Evolutionary conservation across 2,329 filamentous ascomycete species (phyloP).

Genomic region (Ascocoryne sarcoides): DNA sequence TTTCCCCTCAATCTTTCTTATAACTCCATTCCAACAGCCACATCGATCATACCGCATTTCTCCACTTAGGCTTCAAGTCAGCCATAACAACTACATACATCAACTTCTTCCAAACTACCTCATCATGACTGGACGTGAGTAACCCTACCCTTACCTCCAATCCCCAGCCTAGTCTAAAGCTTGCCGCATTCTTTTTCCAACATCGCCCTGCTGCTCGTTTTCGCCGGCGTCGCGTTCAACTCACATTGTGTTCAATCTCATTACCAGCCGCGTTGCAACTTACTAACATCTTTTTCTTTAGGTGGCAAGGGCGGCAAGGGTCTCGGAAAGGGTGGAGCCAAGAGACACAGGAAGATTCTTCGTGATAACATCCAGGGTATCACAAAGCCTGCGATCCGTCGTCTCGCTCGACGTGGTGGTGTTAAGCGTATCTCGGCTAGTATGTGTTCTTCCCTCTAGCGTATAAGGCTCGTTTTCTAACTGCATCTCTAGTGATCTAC

Average conservation of each 20-base stretch:
- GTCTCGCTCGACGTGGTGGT: conserved; percentile 98
- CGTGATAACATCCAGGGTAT: conserved; percentile 99
- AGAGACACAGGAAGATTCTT: conserved; percentile 98
- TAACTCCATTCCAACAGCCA: too few species aligned
- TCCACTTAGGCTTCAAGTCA: too few species aligned
- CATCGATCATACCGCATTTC: too few species aligned
- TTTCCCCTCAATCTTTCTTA: too few species aligned
- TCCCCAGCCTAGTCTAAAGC: too few species aligned
- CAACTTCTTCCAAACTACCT: conserved; percentile 21
- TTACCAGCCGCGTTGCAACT: too few species aligned
- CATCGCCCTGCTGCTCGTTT: too few species aligned
- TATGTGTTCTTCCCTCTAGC: conserved; percentile 33
- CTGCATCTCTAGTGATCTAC: conserved; percentile 49
- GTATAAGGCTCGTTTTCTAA: conserved; percentile 1
- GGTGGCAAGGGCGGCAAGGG: conserved; percentile 70
- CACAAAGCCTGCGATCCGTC: conserved; percentile 95
- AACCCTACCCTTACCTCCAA: conserved; percentile 22
- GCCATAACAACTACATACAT: too few species aligned
- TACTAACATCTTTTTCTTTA: too few species aligned
- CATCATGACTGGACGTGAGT: conserved; percentile 70
- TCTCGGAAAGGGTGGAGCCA: conserved; percentile 95
- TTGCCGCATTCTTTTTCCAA: not conserved
- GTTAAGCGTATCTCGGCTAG: conserved; percentile 99
- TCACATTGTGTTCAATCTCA: too few species aligned
- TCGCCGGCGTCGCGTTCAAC: too few species aligned